A percentile compares a stretch with the other conserved stretches of the same genome.
phyloP scores from a whole-genome alignment of 2,329 filamentous ascomycete genomes.

The Aspergillus floridensis region DNA sequence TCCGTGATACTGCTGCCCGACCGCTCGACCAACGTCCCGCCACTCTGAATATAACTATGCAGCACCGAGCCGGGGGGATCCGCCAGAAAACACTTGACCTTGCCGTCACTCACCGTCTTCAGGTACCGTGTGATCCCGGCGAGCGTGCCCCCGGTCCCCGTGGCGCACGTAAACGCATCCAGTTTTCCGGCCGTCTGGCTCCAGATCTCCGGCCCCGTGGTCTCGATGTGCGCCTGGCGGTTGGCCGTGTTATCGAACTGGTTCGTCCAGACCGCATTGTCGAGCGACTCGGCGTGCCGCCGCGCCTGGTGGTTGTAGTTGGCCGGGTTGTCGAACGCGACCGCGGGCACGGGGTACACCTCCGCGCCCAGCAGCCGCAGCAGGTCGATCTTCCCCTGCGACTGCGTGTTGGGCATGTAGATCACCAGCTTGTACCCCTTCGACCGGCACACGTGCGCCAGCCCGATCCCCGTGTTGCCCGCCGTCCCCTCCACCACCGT shows the following conservation, averaged over 20 bases:
- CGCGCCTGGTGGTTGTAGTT: conserved; percentile 98
- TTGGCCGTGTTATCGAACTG: conserved; percentile 98
- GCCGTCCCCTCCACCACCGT: conserved; percentile 97
- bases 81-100: conserved; percentile 83
- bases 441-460: conserved; percentile 91
- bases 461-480: conserved; percentile 95
- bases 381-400: conserved; percentile 95
- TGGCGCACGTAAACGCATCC: conserved; percentile 93
- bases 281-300: conserved; percentile 79
- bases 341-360: conserved; percentile 92
- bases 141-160: conserved; percentile 86
- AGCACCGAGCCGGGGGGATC: conserved; percentile 93
- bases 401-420: conserved; percentile 99
- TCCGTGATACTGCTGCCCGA: conserved; percentile 89
- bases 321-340: conserved; percentile 88
- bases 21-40: conserved; percentile 78
- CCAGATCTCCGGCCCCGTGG: conserved; percentile 97
- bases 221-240: conserved; percentile 89
- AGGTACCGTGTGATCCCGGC: conserved; percentile 85
- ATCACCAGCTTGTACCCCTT: conserved; percentile 94
- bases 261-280: conserved; percentile 96
- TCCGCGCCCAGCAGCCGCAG: conserved; percentile 87
- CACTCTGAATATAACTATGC: conserved; percentile 84
- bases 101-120: conserved; percentile 74
- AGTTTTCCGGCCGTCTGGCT: conserved; percentile 79